These are phyloP conservation scores for Phoenix roebelenii DNA, from an alignment of 176 grass and related monocot genomes.

Conservation along the genomic window DNA sequence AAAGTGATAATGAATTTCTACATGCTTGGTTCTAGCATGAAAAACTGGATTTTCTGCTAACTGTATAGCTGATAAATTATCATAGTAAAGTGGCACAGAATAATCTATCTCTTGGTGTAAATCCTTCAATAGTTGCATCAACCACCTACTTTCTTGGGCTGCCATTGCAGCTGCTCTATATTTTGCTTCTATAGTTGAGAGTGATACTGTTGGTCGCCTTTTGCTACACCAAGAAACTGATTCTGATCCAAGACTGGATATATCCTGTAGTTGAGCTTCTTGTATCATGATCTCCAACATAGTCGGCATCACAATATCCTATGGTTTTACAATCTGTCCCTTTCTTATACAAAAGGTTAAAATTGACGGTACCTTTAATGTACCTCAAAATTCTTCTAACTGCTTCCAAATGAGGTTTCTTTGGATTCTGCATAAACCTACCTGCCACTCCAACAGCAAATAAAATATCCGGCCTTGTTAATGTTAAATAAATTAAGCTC, in stretches of 20 bases:
- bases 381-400: slow-evolving; percentile 4
- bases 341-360: slow-evolving; percentile 2
- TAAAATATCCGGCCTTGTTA: not conserved
- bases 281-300: not conserved
- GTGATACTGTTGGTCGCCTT: not conserved
- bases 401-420: slow-evolving; percentile 5
- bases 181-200: not conserved
- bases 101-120: not conserved
- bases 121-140: not conserved
- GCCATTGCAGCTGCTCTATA: not conserved
- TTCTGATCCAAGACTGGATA: not conserved
- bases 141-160: not conserved
- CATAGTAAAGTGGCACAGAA: no score
- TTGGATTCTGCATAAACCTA: slow-evolving; percentile 9
- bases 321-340: not conserved
- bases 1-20: not conserved
- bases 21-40: not conserved
- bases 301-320: slow-evolving; percentile 1
- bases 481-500: slow-evolving; percentile 2
- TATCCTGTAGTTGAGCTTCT: not conserved
- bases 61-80: not conserved
- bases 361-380: slow-evolving; percentile 8
- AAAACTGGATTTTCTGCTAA: not conserved
- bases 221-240: slow-evolving; percentile 6
- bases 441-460: slow-evolving; percentile 6